Base-by-base conservation (phyloP, 345 rosid species). In the Arabis hirsuta region DNA sequence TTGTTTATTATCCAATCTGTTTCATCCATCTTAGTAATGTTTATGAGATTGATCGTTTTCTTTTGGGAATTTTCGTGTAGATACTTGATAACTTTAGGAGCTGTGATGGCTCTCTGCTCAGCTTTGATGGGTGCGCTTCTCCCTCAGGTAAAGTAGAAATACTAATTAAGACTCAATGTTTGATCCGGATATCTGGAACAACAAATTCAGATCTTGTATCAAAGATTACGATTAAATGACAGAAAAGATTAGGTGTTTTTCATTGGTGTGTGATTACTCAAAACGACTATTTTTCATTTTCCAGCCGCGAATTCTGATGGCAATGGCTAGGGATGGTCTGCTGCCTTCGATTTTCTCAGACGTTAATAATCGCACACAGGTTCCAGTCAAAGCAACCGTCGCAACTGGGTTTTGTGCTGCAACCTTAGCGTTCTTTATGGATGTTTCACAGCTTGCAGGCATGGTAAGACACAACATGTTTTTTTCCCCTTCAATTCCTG, bases 241-340 rank as follows among this genome's bases (percentile, higher is more conserved):
- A 46, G 27, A 50, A 50, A 47, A 9, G 0, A 9, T 50, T 26
- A 14, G 20, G 24, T 65, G 53, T 39, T 47, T 29, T 39, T 38
- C 51, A 12, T 20, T 32, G 69, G 38, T 62, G n/a, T 42, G 54
- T 41, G 19, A 36, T 10, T 43, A 41, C 67, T 43, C 11, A 65
- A 29, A 27, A 43, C 7, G 3, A 55, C 24, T 50, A n/a, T 53
- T 16, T 64, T 43, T 69, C 60, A 20, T 68, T 71, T 41, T 24
- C 24, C 84, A 91, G 97, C 97, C 97, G 14, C 85, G 97, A 45
- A 91, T 89, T 79, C 82, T 91, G 77, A 85, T 91, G 97, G 94
- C 96, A 42, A 91, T 91, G 97, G 86, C 97, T 34, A 85, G 97
- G 81, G 97, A 91, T 83, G 97, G 97, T 68, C 78, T 91, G 78